These are phyloP conservation scores for Thielaviopsis musarum DNA, from an alignment of 2,329 filamentous ascomycete genomes.

Conservation along the genomic window DNA sequence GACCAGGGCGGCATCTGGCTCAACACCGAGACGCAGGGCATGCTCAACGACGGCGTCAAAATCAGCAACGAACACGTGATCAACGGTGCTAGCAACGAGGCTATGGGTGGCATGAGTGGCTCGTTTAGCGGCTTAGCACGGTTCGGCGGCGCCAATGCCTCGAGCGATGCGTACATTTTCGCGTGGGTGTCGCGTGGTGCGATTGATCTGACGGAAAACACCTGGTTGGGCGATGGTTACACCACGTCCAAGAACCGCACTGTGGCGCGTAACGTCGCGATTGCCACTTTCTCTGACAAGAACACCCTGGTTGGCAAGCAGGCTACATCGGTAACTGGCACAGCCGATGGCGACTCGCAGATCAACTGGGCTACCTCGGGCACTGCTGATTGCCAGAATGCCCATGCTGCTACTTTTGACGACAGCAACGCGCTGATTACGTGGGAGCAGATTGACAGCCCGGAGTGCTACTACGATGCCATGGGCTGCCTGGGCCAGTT, in stretches of 20 bases:
- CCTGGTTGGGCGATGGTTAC: conserved; percentile 41
- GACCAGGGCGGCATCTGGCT: conserved; percentile 49
- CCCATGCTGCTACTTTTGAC: conserved; percentile 39
- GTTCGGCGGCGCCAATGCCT: conserved; percentile 25
- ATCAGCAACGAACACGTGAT: conserved; percentile 45
- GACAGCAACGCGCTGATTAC: conserved; percentile 34
- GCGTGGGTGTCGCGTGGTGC: conserved; percentile 46
- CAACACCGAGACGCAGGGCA: conserved; percentile 41
- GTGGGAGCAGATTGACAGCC: conserved; percentile 43
- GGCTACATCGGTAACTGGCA: conserved; percentile 36
- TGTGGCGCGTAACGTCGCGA: conserved; percentile 41
- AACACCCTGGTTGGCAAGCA: conserved; percentile 34
- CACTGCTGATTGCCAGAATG: conserved; percentile 37
- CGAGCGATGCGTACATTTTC: conserved; percentile 36
- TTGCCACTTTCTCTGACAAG: conserved; percentile 40
- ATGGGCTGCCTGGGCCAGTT: conserved; percentile 44
- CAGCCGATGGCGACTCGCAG: conserved; percentile 36
- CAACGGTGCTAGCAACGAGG: conserved; percentile 40
- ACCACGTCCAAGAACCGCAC: conserved; percentile 35
- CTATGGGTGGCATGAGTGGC: conserved; percentile 46
- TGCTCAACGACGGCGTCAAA: conserved; percentile 36
- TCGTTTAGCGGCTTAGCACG: conserved; percentile 41
- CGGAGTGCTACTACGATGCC: conserved; percentile 36
- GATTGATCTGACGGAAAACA: conserved; percentile 33
- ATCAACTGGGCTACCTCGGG: conserved; percentile 40